These are phyloP conservation scores for Eucalyptus microcorys DNA, from an alignment of 345 rosid genomes.

Conservation along the genomic window DNA sequence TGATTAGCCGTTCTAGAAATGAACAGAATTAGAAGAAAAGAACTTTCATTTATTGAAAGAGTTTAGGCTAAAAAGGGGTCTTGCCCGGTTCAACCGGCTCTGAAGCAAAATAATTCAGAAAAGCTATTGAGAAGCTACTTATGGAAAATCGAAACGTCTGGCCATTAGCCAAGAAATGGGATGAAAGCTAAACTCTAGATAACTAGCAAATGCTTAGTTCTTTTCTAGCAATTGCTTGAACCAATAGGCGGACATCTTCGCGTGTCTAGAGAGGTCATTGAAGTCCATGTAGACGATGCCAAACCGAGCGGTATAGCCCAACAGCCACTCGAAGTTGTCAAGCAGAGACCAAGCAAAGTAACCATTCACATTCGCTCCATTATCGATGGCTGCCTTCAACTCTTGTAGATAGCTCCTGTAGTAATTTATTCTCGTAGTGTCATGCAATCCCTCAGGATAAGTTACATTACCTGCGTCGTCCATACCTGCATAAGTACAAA, in stretches of 20 bases:
- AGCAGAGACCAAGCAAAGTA: slow-evolving; percentile 63
- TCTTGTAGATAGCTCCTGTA: slow-evolving; percentile 30
- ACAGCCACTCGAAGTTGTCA: slow-evolving; percentile 57
- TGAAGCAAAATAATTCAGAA: not conserved
- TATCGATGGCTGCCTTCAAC: slow-evolving; percentile 38
- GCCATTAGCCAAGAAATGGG: not conserved
- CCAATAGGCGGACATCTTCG: slow-evolving; percentile 63
- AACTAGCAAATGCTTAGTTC: not conserved
- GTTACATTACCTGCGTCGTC: slow-evolving; percentile 40
- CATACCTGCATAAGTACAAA: slow-evolving; percentile 19
- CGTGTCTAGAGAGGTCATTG: slow-evolving; percentile 29
- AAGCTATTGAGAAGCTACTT: not conserved
- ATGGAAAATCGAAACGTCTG: not conserved
- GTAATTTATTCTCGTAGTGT: slow-evolving; percentile 26
- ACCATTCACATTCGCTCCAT: slow-evolving; percentile 49
- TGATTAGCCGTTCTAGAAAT: not conserved
- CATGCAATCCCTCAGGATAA: slow-evolving; percentile 15
- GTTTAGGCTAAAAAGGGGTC: not conserved
- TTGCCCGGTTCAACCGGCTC: not conserved
- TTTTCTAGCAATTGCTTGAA: slow-evolving; percentile 20
- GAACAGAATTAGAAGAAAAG: not conserved
- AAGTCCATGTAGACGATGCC: slow-evolving; percentile 41
- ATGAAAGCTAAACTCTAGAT: not conserved
- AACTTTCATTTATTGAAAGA: not conserved
- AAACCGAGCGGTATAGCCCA: slow-evolving; percentile 45